A percentile compares a stretch with the other conserved stretches of the same genome.
phyloP scores from a whole-genome alignment of 108 stramenopile species.

The Pseudonitzschia pungens region DNA sequence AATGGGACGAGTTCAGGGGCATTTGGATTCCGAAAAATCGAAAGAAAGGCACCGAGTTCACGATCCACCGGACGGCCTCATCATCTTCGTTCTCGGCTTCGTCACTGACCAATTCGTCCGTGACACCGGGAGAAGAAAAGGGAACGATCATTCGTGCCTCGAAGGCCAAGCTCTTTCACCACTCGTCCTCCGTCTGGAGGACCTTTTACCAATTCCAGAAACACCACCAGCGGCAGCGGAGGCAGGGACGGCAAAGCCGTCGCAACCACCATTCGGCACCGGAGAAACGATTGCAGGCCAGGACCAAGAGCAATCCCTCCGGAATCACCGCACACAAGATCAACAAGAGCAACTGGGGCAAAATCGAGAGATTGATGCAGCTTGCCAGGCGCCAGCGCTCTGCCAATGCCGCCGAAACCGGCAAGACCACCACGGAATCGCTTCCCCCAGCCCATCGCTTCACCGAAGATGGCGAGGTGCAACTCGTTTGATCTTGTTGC shows the following conservation, averaged over 20 bases:
- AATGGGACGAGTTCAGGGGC: background rate
- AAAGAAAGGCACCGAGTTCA: no score
- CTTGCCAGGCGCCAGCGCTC: background rate
- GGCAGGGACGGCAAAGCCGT: background rate
- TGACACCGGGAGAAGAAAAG: background rate
- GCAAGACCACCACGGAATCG: background rate
- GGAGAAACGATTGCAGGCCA: constrained; percentile 1
- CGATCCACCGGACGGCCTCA: background rate
- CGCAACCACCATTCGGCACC: background rate
- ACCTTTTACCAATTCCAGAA: background rate
- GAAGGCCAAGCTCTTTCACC: background rate
- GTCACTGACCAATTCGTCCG: no score
- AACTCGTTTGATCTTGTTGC: no score
- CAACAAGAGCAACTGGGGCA: constrained; percentile 14
- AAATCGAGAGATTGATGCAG: constrained; percentile 8
- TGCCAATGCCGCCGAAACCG: background rate
- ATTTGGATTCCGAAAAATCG: background rate
- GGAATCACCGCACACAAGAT: background rate
- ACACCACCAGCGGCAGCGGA: background rate
- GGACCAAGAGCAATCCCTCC: constrained; percentile 12
- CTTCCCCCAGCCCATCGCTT: no score
- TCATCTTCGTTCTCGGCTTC: background rate
- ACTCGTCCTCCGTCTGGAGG: background rate
- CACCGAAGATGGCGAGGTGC: no score
- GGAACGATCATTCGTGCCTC: constrained; percentile 1